These are phyloP conservation scores for Pyrenopolyporus hunteri DNA, from an alignment of 495 filamentous ascomycete genomes.

Conservation along the genomic window DNA sequence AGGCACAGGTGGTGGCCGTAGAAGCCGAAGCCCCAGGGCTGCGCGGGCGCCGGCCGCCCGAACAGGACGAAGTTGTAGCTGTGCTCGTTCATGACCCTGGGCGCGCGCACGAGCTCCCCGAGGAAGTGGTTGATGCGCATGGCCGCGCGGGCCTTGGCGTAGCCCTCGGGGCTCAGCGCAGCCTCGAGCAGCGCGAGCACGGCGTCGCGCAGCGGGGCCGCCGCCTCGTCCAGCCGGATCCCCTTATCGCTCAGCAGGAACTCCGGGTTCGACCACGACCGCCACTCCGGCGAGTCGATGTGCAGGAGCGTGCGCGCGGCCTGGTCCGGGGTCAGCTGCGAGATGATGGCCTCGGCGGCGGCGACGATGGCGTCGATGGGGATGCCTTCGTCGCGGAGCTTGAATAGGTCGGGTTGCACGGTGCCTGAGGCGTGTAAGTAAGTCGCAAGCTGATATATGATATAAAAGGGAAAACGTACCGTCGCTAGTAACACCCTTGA, in stretches of 20 bases:
- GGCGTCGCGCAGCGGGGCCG: slow-evolving; percentile 48
- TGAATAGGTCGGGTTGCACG: slow-evolving; percentile 62
- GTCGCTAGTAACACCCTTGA: slow-evolving; percentile 72
- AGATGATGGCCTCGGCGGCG: slow-evolving; percentile 52
- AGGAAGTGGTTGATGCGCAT: slow-evolving; percentile 84
- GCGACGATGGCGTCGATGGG: slow-evolving; percentile 62
- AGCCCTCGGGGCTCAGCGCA: slow-evolving; percentile 70
- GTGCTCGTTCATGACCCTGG: slow-evolving; percentile 70
- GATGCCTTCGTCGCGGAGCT: slow-evolving; percentile 64
- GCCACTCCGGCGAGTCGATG: slow-evolving; percentile 74
- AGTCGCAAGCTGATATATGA: not conserved
- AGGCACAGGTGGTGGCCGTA: slow-evolving; percentile 81
- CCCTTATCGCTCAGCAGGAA: slow-evolving; percentile 68
- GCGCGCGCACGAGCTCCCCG: slow-evolving; percentile 66
- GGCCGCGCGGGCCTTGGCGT: slow-evolving; percentile 68
- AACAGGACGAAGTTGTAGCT: slow-evolving; percentile 75
- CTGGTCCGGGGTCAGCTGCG: slow-evolving; percentile 55
- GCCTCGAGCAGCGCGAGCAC: slow-evolving; percentile 60
- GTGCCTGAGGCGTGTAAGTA: slow-evolving; percentile 47
- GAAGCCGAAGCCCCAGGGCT: slow-evolving; percentile 74
- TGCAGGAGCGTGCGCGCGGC: slow-evolving; percentile 57
- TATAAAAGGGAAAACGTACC: slow-evolving; percentile 49
- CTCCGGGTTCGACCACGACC: slow-evolving; percentile 78
- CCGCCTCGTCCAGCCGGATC: slow-evolving; percentile 67
- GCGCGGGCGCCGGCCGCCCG: slow-evolving; percentile 60